Evolutionary conservation across 352 stramenopile species (phyloP).

Genomic region (Globisporangium paroecandrum): DNA sequence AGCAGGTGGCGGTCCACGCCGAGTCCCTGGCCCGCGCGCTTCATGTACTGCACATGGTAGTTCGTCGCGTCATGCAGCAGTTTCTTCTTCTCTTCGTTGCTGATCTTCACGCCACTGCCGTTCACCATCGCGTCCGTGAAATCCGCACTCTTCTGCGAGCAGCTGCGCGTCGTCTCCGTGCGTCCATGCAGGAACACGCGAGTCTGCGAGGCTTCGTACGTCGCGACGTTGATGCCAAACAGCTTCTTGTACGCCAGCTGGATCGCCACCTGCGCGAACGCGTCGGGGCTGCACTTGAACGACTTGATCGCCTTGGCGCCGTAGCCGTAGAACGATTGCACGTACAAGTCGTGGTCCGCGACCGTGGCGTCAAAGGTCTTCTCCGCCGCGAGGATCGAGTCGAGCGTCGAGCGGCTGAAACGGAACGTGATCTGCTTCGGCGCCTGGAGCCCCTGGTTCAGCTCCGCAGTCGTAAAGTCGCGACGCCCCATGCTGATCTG

Average conservation of each 20-base stretch:
- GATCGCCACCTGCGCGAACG: constrained; percentile 94
- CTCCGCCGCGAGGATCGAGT: constrained; percentile 48
- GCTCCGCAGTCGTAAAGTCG: constrained; percentile 38
- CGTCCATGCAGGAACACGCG: constrained; percentile 93
- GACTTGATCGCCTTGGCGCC: constrained; percentile 87
- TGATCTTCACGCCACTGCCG: constrained; percentile 25
- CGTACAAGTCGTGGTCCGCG: constrained; percentile 84
- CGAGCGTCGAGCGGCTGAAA: constrained; percentile 46
- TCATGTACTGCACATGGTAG: constrained; percentile 66
- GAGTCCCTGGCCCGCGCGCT: constrained; percentile 58
- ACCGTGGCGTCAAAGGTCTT: constrained; percentile 67
- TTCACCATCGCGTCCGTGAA: constrained; percentile 87
- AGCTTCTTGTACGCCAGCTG: constrained; percentile 90
- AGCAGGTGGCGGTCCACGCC: constrained; percentile 95
- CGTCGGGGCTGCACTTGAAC: constrained; percentile 91
- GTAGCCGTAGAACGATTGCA: constrained; percentile 88
- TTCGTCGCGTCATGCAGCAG: constrained; percentile 41
- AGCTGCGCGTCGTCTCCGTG: constrained; percentile 89
- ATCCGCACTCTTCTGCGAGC: constrained; percentile 67
- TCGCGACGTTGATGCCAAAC: constrained; percentile 61
- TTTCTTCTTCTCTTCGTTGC: constrained; percentile 37
- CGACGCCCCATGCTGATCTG: constrained; percentile 45
- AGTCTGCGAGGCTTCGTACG: constrained; percentile 95
- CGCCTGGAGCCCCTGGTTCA: constrained; percentile 22
- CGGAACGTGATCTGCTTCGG: constrained; percentile 50